Percentiles rank a stretch among this genome's conserved stretches.
phyloP scores from a whole-genome alignment of 2,329 filamentous ascomycete species.

The Eutypa lata region DNA sequence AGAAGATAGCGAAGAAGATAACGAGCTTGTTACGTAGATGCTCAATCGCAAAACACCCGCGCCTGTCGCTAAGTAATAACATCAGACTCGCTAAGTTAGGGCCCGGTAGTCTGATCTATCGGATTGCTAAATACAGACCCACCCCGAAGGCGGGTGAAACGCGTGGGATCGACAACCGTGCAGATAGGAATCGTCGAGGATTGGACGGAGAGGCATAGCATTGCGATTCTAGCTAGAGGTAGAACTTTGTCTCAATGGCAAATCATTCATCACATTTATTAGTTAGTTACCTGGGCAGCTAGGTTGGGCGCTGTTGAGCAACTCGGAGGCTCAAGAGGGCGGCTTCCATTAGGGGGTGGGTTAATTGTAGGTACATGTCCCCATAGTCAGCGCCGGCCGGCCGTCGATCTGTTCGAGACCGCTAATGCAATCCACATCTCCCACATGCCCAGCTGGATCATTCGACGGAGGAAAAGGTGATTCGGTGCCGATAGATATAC shows the following conservation, averaged over 20 bases:
- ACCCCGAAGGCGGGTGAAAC: background rate
- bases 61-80: no score
- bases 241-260: background rate
- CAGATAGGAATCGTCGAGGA: background rate
- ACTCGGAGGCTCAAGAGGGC: background rate
- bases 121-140: background rate
- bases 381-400: background rate
- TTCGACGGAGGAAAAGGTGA: background rate
- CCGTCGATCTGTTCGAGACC: background rate
- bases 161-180: background rate
- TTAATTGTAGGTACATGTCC: background rate
- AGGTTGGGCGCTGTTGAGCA: no score
- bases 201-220: background rate
- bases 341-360: background rate
- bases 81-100: no score
- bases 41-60: no score
- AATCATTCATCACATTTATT: background rate
- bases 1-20: no score
- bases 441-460: background rate
- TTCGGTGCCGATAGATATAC: background rate
- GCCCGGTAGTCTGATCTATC: background rate
- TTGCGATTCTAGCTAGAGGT: background rate
- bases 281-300: background rate
- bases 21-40: no score
- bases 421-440: background rate